Percentiles rank a stretch among this genome's conserved stretches.
These are phyloP conservation scores for Basidioascus undulatus DNA, from an alignment of 768 basidiomycete genomes.

Conservation along the genomic window DNA sequence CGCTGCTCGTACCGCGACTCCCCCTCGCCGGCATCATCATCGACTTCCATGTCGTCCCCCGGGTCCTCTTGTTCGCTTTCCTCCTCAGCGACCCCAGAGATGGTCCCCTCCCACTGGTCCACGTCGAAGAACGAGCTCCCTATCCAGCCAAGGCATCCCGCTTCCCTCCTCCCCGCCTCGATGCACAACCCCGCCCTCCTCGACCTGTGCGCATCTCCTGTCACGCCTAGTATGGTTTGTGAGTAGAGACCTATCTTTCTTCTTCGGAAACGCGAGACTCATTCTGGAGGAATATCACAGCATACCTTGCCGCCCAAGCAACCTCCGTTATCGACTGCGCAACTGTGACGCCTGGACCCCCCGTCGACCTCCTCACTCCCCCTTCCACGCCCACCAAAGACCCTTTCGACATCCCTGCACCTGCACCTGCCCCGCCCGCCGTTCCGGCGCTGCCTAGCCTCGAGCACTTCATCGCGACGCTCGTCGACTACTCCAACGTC, in stretches of 20 bases:
- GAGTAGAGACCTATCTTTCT: slow-evolving; percentile 6
- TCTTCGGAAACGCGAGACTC: neutral
- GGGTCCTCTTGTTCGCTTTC: too few relatives aligned
- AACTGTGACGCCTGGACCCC: slow-evolving; percentile 14
- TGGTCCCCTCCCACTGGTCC: too few relatives aligned
- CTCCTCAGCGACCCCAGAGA: too few relatives aligned
- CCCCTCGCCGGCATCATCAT: too few relatives aligned
- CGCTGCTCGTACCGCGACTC: too few relatives aligned
- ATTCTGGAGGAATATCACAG: slow-evolving; percentile 13
- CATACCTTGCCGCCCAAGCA: slow-evolving; percentile 53
- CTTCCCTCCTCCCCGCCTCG: slow-evolving; percentile 53
- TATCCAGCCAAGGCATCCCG: slow-evolving; percentile 25
- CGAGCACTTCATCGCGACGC: slow-evolving; percentile 56
- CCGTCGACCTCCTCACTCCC: slow-evolving; percentile 32
- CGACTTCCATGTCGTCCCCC: too few relatives aligned
- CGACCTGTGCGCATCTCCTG: slow-evolving; percentile 47
- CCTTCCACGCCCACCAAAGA: slow-evolving; percentile 37
- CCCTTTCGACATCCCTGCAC: slow-evolving; percentile 17
- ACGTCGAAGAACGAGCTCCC: too few relatives aligned
- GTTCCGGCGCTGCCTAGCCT: slow-evolving; percentile 32
- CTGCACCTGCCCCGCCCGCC: neutral
- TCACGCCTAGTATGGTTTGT: slow-evolving; percentile 64
- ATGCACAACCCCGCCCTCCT: slow-evolving; percentile 61
- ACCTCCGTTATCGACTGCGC: slow-evolving; percentile 39
- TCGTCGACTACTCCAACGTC: slow-evolving; percentile 62